These are phyloP conservation scores for Phytophthora multivora DNA, from an alignment of 352 stramenopile species.

Conservation along the genomic window DNA sequence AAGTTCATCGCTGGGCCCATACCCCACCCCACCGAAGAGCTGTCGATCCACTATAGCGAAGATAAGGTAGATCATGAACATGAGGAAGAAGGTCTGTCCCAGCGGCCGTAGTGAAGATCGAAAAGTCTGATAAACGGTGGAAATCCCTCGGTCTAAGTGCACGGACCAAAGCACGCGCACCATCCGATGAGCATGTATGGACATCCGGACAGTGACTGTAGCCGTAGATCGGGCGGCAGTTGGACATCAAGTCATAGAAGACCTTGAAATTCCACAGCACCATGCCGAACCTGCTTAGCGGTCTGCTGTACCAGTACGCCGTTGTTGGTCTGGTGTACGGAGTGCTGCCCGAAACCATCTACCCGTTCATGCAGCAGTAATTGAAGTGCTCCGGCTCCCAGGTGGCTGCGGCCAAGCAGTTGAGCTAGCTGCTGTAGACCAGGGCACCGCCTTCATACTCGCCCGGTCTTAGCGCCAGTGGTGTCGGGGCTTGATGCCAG, in stretches of 20 bases:
- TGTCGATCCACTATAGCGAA: slow-evolving; percentile 78
- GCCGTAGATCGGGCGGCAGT: slow-evolving; percentile 57
- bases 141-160: slow-evolving; percentile 69
- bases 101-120: slow-evolving; percentile 67
- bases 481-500: too few species aligned
- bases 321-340: slow-evolving; percentile 56
- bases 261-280: too few species aligned
- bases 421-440: too few species aligned
- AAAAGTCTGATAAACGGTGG: slow-evolving; percentile 82
- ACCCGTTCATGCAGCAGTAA: slow-evolving; percentile 59
- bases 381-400: slow-evolving; percentile 44
- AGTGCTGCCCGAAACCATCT: slow-evolving; percentile 46
- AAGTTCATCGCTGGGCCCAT: slow-evolving; percentile 62
- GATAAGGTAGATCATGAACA: slow-evolving; percentile 86
- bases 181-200: slow-evolving; percentile 74
- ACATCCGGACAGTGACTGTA: slow-evolving; percentile 60
- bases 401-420: slow-evolving; percentile 30
- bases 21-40: slow-evolving; percentile 72
- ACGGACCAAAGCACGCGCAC: slow-evolving; percentile 81
- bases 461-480: too few species aligned
- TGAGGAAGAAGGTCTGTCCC: slow-evolving; percentile 80
- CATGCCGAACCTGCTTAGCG: slow-evolving; percentile 38
- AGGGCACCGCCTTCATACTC: too few species aligned
- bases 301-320: slow-evolving; percentile 55
- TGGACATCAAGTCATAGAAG: slow-evolving; percentile 63